These are phyloP conservation scores for Pichia manshurica DNA, from an alignment of 805 yeast species.

Conservation along the genomic window DNA sequence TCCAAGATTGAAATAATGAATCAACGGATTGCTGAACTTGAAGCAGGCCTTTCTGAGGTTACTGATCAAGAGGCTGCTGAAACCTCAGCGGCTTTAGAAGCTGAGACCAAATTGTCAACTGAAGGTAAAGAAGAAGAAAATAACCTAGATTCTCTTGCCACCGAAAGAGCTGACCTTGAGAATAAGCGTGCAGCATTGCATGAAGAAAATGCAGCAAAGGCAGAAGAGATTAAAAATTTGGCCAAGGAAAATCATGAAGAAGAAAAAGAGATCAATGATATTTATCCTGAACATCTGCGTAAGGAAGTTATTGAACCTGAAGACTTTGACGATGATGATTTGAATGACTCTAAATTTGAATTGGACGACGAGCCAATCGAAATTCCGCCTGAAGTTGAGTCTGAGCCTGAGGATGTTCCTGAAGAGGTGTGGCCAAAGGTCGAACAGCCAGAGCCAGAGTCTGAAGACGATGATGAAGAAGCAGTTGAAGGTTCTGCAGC, in stretches of 20 bases:
- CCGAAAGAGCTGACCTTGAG: slow-evolving; percentile 33
- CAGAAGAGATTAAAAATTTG: slow-evolving; percentile 31
- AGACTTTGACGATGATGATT: slow-evolving; percentile 25
- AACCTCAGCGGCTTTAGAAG: slow-evolving; percentile 26
- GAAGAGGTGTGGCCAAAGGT: slow-evolving; percentile 20
- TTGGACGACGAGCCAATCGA: slow-evolving; percentile 23
- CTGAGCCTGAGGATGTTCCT: slow-evolving; percentile 21
- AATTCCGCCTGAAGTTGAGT: slow-evolving; percentile 27
- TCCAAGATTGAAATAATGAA: slow-evolving; percentile 40
- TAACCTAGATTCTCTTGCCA: slow-evolving; percentile 24
- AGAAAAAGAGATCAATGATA: slow-evolving; percentile 42
- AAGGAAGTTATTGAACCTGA: slow-evolving; percentile 24
- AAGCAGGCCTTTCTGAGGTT: slow-evolving; percentile 28
- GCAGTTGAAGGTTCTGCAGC: slow-evolving; percentile 31
- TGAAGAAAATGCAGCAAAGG: slow-evolving; percentile 34
- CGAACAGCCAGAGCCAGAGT: slow-evolving; percentile 16
- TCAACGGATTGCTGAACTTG: slow-evolving; percentile 34
- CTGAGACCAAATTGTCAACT: slow-evolving; percentile 16
- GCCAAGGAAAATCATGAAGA: slow-evolving; percentile 36
- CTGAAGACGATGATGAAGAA: slow-evolving; percentile 30
- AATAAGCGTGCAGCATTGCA: slow-evolving; percentile 38
- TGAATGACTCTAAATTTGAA: slow-evolving; percentile 26
- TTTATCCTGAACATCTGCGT: slow-evolving; percentile 49
- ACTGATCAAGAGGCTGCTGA: slow-evolving; percentile 19
- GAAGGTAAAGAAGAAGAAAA: slow-evolving; percentile 16